Evolutionary conservation across 1,139 yeast genomes (phyloP).

Genomic region (Saccharomyces hybrid): DNA sequence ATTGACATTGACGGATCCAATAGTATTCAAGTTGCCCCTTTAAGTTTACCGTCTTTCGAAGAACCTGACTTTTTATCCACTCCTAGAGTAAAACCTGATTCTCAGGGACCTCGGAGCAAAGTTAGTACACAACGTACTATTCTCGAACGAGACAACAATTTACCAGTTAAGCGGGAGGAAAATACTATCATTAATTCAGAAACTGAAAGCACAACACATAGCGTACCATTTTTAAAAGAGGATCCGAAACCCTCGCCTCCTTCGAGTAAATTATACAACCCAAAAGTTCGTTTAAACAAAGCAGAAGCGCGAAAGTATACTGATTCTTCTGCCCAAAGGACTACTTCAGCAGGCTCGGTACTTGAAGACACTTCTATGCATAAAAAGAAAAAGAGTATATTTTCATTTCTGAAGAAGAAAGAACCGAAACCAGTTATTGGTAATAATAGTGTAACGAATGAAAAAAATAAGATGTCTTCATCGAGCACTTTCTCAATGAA

Average conservation of each 20-base stretch:
- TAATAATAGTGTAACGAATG: conserved; percentile 4
- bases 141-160: background rate
- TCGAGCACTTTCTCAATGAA: conserved; percentile 15
- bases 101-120: background rate
- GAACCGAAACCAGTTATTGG: conserved; percentile 15
- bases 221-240: background rate
- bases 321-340: conserved; percentile 2
- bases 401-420: conserved; percentile 32
- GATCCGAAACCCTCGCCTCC: background rate
- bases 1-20: conserved; percentile 30
- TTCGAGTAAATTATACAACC: background rate
- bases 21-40: conserved; percentile 7
- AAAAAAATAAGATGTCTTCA: conserved; percentile 7
- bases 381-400: conserved; percentile 31
- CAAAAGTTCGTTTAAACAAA: background rate
- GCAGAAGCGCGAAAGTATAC: background rate
- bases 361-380: conserved; percentile 6
- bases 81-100: conserved; percentile 10
- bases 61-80: conserved; percentile 30
- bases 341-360: conserved; percentile 9
- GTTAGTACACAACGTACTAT: background rate
- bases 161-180: background rate
- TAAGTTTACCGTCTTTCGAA: conserved; percentile 6
- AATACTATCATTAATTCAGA: background rate
- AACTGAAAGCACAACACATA: background rate